These are phyloP conservation scores for Mercurialis annua DNA, from an alignment of 345 rosid species.

Conservation along the genomic window DNA sequence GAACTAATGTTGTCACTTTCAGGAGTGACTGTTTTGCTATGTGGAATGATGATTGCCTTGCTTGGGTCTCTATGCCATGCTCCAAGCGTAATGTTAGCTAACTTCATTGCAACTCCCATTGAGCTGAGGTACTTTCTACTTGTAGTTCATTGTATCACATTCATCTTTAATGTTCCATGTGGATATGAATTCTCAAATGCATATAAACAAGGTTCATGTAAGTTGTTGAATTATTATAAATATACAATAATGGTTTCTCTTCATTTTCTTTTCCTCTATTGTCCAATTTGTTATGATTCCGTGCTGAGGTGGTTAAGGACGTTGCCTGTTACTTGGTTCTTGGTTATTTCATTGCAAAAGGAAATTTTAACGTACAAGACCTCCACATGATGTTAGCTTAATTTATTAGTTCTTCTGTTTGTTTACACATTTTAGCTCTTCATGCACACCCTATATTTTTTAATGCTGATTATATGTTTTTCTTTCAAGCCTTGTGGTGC, in stretches of 20 bases:
- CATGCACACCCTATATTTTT: neutral
- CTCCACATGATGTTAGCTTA: neutral
- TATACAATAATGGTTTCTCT: neutral
- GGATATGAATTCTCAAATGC: neutral
- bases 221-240: neutral
- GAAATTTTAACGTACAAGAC: neutral
- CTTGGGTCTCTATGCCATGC: slow-evolving; percentile 76
- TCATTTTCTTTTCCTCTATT: neutral
- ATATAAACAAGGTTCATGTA: too few species aligned
- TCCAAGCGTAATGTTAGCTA: slow-evolving; percentile 79
- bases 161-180: neutral
- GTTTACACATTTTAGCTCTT: slow-evolving; percentile 1
- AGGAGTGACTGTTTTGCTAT: slow-evolving; percentile 85
- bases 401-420: neutral
- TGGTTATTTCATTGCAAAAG: neutral
- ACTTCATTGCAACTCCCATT: slow-evolving; percentile 81
- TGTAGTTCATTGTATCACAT: neutral
- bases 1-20: slow-evolving; percentile 16
- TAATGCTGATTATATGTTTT: slow-evolving; percentile 25
- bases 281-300: neutral
- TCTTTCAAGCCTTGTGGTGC: slow-evolving; percentile 66
- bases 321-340: neutral
- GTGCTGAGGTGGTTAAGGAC: neutral
- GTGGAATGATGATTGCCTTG: slow-evolving; percentile 75
- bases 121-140: slow-evolving; percentile 61